phyloP scores from a whole-genome alignment of 108 stramenopile species.

The Nannochloropsis granulata region DNA sequence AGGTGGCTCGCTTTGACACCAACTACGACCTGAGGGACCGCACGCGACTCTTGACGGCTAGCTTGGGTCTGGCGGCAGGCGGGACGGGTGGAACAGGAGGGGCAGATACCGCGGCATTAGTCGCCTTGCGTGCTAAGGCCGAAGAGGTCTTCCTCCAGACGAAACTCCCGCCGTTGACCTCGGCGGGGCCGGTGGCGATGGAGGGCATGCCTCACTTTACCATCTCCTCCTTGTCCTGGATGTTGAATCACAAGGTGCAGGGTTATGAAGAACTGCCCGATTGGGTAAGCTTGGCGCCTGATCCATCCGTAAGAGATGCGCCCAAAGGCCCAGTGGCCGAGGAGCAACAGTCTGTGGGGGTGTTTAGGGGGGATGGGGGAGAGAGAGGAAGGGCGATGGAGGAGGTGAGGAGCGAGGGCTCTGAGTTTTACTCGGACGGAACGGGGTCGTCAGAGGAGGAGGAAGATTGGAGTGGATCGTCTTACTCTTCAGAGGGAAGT shows the following conservation, averaged over 20 bases:
- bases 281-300: conserved; percentile 66
- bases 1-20: conserved; percentile 76
- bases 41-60: conserved; percentile 64
- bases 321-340: not conserved
- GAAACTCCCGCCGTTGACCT: conserved; percentile 28
- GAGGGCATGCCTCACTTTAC: conserved; percentile 7
- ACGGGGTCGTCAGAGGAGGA: not conserved
- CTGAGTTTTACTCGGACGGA: conserved; percentile 5
- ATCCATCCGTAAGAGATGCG: conserved; percentile 53
- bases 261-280: conserved; percentile 57
- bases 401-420: not conserved
- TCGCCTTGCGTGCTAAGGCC: conserved; percentile 13
- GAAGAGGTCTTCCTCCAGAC: not conserved
- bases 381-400: not conserved
- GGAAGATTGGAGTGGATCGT: not conserved
- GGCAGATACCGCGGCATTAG: conserved; percentile 14
- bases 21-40: conserved; percentile 84
- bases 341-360: not conserved
- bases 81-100: conserved; percentile 22
- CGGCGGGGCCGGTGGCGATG: not conserved
- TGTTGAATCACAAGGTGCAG: conserved; percentile 44
- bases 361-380: not conserved
- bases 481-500: not conserved
- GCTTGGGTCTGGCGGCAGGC: conserved; percentile 51
- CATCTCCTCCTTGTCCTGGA: conserved; percentile 31